Evolutionary conservation across 768 basidiomycete genomes (phyloP).

Genomic region (Pisolithus orientalis): DNA sequence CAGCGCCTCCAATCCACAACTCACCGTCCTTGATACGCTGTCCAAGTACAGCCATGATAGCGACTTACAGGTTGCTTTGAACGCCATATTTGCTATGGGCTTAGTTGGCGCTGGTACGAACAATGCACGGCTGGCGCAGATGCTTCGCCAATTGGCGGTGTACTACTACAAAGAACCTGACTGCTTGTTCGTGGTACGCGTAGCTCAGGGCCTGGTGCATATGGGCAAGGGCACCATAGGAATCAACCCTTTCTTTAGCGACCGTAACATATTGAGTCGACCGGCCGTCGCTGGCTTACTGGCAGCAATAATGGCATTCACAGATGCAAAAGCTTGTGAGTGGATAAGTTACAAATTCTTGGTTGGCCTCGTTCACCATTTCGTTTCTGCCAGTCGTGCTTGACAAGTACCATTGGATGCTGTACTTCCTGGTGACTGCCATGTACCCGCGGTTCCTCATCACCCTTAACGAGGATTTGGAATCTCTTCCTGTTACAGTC

Average conservation of each 20-base stretch:
- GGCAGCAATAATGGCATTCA: conserved; percentile 86
- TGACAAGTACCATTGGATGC: conserved; percentile 97
- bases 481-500: conserved; percentile 82
- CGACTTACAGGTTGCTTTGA: conserved; percentile 92
- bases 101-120: conserved; percentile 98
- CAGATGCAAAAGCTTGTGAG: conserved; percentile 90
- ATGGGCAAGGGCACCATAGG: conserved; percentile 99
- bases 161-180: conserved; percentile 98
- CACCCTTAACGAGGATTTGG: conserved; percentile 88
- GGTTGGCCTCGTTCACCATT: neutral
- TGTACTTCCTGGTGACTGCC: conserved; percentile 90
- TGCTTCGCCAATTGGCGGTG: conserved; percentile 94
- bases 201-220: conserved; percentile 95
- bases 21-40: conserved; percentile 91
- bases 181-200: conserved; percentile 91
- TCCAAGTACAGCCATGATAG: conserved; percentile 99
- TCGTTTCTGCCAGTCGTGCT: conserved; percentile 62
- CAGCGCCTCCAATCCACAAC: conserved; percentile 92
- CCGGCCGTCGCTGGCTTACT: conserved; percentile 87
- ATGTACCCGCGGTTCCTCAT: conserved; percentile 99
- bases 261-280: conserved; percentile 84
- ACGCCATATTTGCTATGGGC: conserved; percentile 98
- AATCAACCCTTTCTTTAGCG: conserved; percentile 93
- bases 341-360: conserved; percentile 11
- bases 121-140: conserved; percentile 94